Percentiles rank a stretch among this genome's conserved stretches.
phyloP scores from a whole-genome alignment of 306 rosid genomes.

The Psophocarpus tetragonolobus region DNA sequence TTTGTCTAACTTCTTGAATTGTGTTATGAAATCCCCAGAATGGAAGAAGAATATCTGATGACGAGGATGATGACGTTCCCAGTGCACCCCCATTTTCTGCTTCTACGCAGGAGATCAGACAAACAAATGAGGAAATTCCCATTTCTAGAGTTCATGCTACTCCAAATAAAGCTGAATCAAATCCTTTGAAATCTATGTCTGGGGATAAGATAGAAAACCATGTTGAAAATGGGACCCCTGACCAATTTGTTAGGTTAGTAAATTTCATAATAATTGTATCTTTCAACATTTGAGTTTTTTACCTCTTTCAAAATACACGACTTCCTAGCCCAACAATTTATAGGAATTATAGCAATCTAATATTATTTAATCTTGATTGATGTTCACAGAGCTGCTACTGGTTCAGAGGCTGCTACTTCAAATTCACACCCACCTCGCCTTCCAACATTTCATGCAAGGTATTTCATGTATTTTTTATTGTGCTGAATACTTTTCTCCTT shows the following conservation, averaged over 20 bases:
- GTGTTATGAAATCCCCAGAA: conserved; percentile 40
- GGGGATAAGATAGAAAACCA: conserved; percentile 38
- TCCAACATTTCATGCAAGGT: conserved; percentile 98
- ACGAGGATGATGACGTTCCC: conserved; percentile 65
- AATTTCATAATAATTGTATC: conserved; percentile 10
- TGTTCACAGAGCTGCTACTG: conserved; percentile 57
- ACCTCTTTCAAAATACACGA: background rate
- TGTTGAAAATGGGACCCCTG: conserved; percentile 42
- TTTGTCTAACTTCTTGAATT: conserved; percentile 43
- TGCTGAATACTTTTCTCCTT: conserved; percentile 27
- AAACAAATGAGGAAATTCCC: conserved; percentile 42
- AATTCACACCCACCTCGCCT: conserved; percentile 64
- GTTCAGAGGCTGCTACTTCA: conserved; percentile 67
- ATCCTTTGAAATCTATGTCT: conserved; percentile 33
- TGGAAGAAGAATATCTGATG: conserved; percentile 64
- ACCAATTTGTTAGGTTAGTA: conserved; percentile 68
- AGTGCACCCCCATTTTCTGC: conserved; percentile 89
- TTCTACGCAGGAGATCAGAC: conserved; percentile 63
- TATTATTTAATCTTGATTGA: conserved; percentile 19
- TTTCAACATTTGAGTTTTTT: background rate
- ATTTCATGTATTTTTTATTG: conserved; percentile 28
- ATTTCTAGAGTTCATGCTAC: conserved; percentile 41
- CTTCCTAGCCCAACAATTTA: conserved; percentile 7
- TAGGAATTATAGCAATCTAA: background rate
- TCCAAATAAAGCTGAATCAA: conserved; percentile 35